Conservation (phyloP, 805 yeast species). For the Myxozyma mucilagina region DNA sequence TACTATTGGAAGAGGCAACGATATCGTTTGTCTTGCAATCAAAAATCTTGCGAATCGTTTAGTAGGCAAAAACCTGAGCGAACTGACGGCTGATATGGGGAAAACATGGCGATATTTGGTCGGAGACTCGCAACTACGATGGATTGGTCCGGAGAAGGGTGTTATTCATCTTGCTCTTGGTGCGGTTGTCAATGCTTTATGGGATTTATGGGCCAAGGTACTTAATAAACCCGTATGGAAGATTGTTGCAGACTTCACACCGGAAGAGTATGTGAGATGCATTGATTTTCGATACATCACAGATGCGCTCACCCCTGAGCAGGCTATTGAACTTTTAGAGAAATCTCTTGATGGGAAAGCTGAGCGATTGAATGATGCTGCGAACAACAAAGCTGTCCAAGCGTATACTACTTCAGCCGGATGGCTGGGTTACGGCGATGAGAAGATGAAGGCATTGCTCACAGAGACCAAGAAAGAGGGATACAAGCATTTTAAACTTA, state of each 20-base stretch:
- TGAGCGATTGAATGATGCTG: slow-evolving; percentile 41
- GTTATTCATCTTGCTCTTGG: slow-evolving; percentile 47
- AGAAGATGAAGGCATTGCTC: slow-evolving; percentile 43
- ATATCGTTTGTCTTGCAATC: slow-evolving; percentile 43
- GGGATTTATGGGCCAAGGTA: slow-evolving; percentile 49
- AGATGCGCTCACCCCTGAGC: slow-evolving; percentile 49
- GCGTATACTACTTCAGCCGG: slow-evolving; percentile 51
- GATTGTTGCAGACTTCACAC: slow-evolving; percentile 46
- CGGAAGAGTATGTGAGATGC: slow-evolving; percentile 46
- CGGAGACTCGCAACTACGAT: slow-evolving; percentile 46
- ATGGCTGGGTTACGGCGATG: slow-evolving; percentile 48
- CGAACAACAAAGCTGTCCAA: slow-evolving; percentile 44
- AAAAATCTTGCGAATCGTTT: slow-evolving; percentile 44
- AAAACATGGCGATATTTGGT: slow-evolving; percentile 47
- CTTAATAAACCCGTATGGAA: slow-evolving; percentile 47
- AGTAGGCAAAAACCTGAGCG: slow-evolving; percentile 40
- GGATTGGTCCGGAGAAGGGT: slow-evolving; percentile 51
- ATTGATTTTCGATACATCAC: slow-evolving; percentile 48
- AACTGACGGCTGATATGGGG: slow-evolving; percentile 44
- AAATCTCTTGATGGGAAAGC: slow-evolving; percentile 40
- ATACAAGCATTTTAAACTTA: slow-evolving; percentile 46
- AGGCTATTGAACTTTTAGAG: slow-evolving; percentile 42
- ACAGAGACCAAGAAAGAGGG: slow-evolving; percentile 43
- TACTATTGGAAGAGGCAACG: slow-evolving; percentile 46
- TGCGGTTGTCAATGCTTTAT: slow-evolving; percentile 46